Base-by-base conservation (phyloP, 1,284 basidiomycete genomes). In the Ganoderma lingzhi region DNA sequence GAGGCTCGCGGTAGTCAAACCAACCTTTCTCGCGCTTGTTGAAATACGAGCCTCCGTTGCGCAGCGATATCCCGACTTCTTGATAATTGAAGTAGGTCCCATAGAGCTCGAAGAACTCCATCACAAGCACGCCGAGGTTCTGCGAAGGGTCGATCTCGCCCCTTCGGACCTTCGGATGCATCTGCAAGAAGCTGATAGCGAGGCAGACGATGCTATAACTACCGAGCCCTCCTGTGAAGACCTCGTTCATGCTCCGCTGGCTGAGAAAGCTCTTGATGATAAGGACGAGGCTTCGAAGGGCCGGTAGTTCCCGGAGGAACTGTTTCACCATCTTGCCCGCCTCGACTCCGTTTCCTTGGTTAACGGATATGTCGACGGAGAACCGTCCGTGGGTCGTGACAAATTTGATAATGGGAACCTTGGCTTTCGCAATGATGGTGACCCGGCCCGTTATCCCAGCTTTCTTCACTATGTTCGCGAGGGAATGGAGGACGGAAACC, bases 51-150 rank as follows among this genome's bases (percentile, higher is more conserved):
- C 96, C 96, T 6, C 95, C 95, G 58, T 92, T 87, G 45, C 92
- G 86, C 23, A 99, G 80, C 2, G 95, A 96, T 74, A 99, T 95
- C 6, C 97, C 97, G n/a, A 93, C 90, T 75, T 93, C 90, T 69
- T 93, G 88, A 74, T 95, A 97, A 80, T 97, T 97, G 87, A 98
- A 99, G 78, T 93, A 91, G 68, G 88, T 86, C 15, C 97, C 97
- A 78, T 99, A 99, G 10, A 98, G 86, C 84, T 99, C 97, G 76
- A 99, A 97, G 79, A 99, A 97, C 79, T 99, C 97, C 83, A 99
- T 88, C 39, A 98, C 86, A 53, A 99, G 84, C 6, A 97, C 93
- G 2, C 97, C 97, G 14, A 99, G 85, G 78, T 99, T 99, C 75
- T 88, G 84, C 71, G 90, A 88, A 0, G 96, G 90, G 74, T 97